phyloP scores from a whole-genome alignment of 192 early-diverging fungal species.

The Mortierella claussenii region DNA sequence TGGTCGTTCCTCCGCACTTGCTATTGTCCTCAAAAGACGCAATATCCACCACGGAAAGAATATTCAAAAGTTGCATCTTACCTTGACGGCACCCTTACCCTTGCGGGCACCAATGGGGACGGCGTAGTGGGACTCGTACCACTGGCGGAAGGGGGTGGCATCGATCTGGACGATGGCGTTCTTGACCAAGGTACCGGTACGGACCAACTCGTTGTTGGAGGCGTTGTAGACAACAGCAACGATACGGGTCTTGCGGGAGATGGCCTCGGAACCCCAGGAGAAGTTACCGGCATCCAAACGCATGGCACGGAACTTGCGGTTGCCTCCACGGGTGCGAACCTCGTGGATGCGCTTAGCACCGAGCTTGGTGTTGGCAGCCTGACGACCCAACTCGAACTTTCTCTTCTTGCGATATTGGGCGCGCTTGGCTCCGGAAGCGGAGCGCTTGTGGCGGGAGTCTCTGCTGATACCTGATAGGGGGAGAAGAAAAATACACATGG shows the following conservation, averaged over 20 bases:
- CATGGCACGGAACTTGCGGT: conserved; percentile 98
- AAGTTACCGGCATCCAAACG: conserved; percentile 95
- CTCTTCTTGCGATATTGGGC: conserved; percentile 99
- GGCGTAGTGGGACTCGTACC: conserved; percentile 99
- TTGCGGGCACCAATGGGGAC: conserved; percentile 86
- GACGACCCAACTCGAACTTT: conserved; percentile 99
- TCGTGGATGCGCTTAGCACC: conserved; percentile 96
- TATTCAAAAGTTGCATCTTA: too few relatives aligned
- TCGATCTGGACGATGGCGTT: conserved; percentile 97
- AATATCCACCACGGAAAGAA: too few relatives aligned
- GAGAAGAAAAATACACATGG: too few relatives aligned
- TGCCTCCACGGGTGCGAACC: conserved; percentile 98
- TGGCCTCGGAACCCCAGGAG: conserved; percentile 96
- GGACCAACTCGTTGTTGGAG: conserved; percentile 96
- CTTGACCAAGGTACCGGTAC: conserved; percentile 99
- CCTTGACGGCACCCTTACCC: conserved; percentile 65
- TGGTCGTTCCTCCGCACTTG: neutral
- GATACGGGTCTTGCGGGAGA: conserved; percentile 97
- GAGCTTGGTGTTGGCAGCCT: conserved; percentile 97
- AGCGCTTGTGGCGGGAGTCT: conserved; percentile 99
- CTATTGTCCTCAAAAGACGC: neutral
- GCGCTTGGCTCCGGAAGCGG: conserved; percentile 97
- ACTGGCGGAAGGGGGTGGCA: conserved; percentile 99
- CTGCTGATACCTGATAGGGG: conserved; percentile 99
- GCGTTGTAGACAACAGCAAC: conserved; percentile 97